These are phyloP conservation scores for Bolboschoenoplectus hybrid DNA, from an alignment of 202 grass and related monocot genomes.

Conservation along the genomic window DNA sequence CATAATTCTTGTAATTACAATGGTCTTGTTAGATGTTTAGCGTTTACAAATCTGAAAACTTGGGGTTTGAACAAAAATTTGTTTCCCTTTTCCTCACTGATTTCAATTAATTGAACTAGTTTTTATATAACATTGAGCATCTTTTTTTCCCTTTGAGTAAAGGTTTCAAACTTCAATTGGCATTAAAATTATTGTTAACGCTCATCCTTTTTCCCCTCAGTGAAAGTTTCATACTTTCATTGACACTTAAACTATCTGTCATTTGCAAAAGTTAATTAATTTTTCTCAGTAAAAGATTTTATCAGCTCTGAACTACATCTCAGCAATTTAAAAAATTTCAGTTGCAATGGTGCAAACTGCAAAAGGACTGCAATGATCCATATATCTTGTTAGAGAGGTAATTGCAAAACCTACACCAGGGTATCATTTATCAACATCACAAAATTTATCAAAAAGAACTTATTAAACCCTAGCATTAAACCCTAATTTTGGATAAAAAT, in stretches of 20 bases:
- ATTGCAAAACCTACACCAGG: not conserved
- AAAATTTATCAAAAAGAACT: not conserved
- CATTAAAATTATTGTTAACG: not conserved
- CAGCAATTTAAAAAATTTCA: not conserved
- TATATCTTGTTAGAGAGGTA: not conserved
- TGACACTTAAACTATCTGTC: not conserved
- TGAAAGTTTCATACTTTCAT: not conserved
- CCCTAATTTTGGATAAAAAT: not conserved
- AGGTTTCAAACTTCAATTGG: not conserved
- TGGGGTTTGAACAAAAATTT: not conserved
- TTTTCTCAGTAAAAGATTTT: not conserved
- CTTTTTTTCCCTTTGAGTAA: not conserved
- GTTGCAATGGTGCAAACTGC: not conserved
- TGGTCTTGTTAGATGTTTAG: not conserved
- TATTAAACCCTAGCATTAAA: slow-evolving; percentile 3
- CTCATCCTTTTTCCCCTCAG: not conserved
- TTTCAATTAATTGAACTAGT: not conserved
- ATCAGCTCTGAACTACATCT: not conserved
- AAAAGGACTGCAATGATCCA: slow-evolving; percentile 6
- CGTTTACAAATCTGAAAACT: not conserved
- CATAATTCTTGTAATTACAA: slow-evolving; percentile 13
- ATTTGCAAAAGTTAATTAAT: not conserved
- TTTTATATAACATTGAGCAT: not conserved
- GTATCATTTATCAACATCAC: not conserved
- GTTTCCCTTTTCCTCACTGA: not conserved